phyloP scores from a whole-genome alignment of 1,284 basidiomycete genomes.

The Apiotrichum domesticum region DNA sequence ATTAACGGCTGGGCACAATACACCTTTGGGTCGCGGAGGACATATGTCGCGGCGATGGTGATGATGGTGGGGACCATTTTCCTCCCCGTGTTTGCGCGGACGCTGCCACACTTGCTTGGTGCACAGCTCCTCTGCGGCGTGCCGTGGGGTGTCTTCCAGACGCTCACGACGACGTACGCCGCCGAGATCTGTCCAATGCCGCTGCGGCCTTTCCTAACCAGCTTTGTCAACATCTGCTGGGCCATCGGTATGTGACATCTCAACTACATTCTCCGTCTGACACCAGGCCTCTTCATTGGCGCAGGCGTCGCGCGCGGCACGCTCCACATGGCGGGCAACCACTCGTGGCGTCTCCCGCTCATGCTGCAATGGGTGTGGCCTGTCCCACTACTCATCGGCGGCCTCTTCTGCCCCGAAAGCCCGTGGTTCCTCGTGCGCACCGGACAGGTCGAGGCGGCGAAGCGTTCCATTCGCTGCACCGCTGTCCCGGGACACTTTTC shows the following conservation, averaged over 20 bases:
- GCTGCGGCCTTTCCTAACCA: not conserved
- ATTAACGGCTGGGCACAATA: constrained; percentile 33
- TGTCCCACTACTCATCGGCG: constrained; percentile 12
- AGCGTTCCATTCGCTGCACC: constrained; percentile 31
- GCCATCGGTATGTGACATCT: constrained; percentile 26
- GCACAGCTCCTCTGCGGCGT: constrained; percentile 19
- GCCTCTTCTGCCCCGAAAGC: constrained; percentile 17
- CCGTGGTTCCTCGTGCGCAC: constrained; percentile 48
- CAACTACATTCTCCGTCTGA: too few species aligned
- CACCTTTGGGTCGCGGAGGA: constrained; percentile 36
- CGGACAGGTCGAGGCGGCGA: constrained; percentile 44
- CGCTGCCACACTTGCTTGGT: constrained; percentile 39
- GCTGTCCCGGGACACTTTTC: constrained; percentile 32
- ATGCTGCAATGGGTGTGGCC: constrained; percentile 24
- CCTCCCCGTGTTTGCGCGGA: constrained; percentile 44
- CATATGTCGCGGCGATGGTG: constrained; percentile 35
- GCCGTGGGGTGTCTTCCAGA: constrained; percentile 49
- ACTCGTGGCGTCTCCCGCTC: constrained; percentile 17
- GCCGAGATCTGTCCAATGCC: constrained; percentile 49
- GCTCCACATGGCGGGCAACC: too few species aligned
- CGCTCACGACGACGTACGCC: constrained; percentile 50
- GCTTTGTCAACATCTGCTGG: constrained; percentile 48
- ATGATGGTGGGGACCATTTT: constrained; percentile 40
- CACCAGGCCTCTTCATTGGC: constrained; percentile 31
- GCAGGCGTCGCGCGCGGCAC: constrained; percentile 31